Evolutionary conservation across 495 filamentous ascomycete genomes (phyloP).

Genomic region (Penicillium canescens): DNA sequence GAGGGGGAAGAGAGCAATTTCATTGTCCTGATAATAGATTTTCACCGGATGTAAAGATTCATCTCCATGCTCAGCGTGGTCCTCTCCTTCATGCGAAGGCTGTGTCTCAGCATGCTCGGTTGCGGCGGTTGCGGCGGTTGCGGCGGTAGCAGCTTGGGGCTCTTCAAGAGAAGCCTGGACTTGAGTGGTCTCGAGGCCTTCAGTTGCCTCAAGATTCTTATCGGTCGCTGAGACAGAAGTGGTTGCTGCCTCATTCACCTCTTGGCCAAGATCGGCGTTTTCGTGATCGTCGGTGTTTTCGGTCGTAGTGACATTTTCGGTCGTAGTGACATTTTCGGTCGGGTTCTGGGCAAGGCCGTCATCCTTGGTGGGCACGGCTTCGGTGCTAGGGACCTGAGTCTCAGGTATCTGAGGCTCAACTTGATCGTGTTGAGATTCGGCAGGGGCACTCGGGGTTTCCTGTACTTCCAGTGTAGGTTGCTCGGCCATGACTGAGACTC

Average conservation of each 20-base stretch:
- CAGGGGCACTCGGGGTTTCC: neutral
- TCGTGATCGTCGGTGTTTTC: neutral
- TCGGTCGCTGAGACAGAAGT: conserved; percentile 5
- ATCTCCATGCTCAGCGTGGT: conserved; percentile 11
- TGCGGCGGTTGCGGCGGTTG: conserved; percentile 4
- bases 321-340: neutral
- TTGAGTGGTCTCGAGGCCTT: conserved; percentile 6
- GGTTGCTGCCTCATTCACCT: conserved; percentile 27
- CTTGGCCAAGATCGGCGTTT: conserved; percentile 15
- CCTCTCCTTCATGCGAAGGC: conserved; percentile 9
- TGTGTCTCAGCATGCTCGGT: conserved; percentile 11
- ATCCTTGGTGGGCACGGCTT: neutral
- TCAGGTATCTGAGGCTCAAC: neutral
- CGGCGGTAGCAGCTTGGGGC: neutral
- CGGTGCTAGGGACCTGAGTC: neutral
- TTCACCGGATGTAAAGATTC: conserved; percentile 49
- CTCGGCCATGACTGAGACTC: conserved; percentile 10
- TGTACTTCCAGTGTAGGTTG: conserved; percentile 4
- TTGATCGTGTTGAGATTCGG: neutral
- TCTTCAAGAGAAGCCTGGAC: conserved; percentile 3
- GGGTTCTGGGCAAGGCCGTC: neutral
- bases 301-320: neutral
- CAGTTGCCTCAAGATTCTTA: conserved; percentile 6
- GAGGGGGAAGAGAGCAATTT: conserved; percentile 70
- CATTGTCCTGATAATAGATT: conserved; percentile 64